Evolutionary conservation across 345 rosid genomes (phyloP).

Genomic region (Salix koriyanagi): DNA sequence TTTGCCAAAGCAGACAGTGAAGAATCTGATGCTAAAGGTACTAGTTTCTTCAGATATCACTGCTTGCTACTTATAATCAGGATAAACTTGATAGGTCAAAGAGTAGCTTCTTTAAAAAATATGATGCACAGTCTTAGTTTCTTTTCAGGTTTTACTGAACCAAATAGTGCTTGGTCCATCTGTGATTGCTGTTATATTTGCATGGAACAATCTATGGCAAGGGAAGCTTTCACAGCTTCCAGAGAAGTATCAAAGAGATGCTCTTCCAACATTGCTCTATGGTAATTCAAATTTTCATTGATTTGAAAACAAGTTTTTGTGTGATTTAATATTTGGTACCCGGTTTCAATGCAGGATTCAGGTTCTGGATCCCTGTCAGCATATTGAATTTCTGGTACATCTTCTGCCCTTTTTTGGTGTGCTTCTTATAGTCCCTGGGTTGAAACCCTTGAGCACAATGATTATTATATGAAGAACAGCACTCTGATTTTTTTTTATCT

Average conservation of each 20-base stretch:
- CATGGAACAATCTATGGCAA: slow-evolving; percentile 90
- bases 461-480: not conserved
- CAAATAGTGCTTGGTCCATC: slow-evolving; percentile 85
- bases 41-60: slow-evolving; percentile 1
- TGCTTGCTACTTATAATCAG: not conserved
- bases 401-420: not conserved
- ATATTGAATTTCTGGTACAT: slow-evolving; percentile 70
- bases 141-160: slow-evolving; percentile 68
- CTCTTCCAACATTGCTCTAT: slow-evolving; percentile 67
- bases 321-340: slow-evolving; percentile 10
- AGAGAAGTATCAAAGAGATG: slow-evolving; percentile 69
- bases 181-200: slow-evolving; percentile 83
- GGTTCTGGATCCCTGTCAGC: slow-evolving; percentile 97
- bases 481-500: not conserved
- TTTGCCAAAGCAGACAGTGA: slow-evolving; percentile 63
- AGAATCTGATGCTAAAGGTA: slow-evolving; percentile 73
- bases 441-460: not conserved
- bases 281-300: slow-evolving; percentile 43
- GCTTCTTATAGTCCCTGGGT: not conserved
- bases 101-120: not conserved
- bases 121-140: not conserved
- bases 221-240: slow-evolving; percentile 74
- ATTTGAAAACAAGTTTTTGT: not conserved
- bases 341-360: slow-evolving; percentile 60
- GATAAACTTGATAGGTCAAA: slow-evolving; percentile 1